Conservation (phyloP, 179 eudicot genomes). For the Patellifolia procumbens region DNA sequence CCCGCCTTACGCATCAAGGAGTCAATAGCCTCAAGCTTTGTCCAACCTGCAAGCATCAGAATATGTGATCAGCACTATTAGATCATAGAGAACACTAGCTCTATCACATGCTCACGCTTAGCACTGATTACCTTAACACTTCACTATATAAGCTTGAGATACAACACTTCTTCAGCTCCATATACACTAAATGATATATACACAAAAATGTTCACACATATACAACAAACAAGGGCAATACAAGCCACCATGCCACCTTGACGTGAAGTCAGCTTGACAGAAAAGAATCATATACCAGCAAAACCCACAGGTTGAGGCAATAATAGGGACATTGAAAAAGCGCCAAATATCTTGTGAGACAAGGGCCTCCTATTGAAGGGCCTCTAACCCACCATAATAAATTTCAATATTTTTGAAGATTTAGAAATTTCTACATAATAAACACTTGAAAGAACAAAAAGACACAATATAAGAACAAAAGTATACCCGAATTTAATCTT, state of each 20-base stretch:
- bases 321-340: not conserved
- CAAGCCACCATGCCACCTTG: not conserved
- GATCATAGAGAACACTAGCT: not conserved
- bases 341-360: too few species aligned
- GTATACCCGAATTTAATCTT: too few species aligned
- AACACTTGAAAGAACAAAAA: too few species aligned
- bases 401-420: too few species aligned
- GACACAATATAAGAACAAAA: too few species aligned
- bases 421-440: too few species aligned
- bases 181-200: not conserved
- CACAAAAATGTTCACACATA: not conserved
- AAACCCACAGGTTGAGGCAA: not conserved
- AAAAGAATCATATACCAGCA: not conserved
- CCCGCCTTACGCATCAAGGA: constrained; percentile 86
- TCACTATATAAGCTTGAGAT: not conserved
- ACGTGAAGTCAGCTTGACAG: not conserved
- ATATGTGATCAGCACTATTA: not conserved
- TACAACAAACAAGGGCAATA: too few species aligned
- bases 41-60: constrained; percentile 66
- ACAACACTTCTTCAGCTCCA: not conserved
- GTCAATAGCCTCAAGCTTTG: constrained; percentile 74
- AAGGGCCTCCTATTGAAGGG: too few species aligned
- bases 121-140: not conserved
- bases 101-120: not conserved
- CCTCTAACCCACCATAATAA: too few species aligned